Evolutionary conservation across 2,329 filamentous ascomycete species (phyloP).

Genomic region (Scedosporium boydii): DNA sequence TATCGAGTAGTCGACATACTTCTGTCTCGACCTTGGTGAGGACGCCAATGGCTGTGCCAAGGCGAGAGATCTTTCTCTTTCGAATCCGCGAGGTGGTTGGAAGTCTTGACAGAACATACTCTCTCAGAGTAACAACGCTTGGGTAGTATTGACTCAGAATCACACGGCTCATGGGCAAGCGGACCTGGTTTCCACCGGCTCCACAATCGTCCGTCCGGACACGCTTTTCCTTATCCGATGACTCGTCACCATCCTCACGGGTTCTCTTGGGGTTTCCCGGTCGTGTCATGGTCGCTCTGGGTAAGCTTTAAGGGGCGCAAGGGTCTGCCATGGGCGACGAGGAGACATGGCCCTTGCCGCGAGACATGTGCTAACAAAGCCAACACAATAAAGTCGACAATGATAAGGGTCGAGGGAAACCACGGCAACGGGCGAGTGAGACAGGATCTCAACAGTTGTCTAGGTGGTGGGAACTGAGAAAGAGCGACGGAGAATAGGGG

Average conservation of each 20-base stretch:
- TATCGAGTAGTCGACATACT: slow-evolving; percentile 9
- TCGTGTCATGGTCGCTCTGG: neutral
- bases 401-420: too few species aligned
- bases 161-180: slow-evolving; percentile 36
- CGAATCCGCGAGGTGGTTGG: slow-evolving; percentile 56
- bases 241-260: neutral
- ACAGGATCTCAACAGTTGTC: too few species aligned
- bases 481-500: too few species aligned
- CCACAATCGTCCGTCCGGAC: too few species aligned
- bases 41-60: slow-evolving; percentile 30
- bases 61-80: slow-evolving; percentile 42
- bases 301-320: neutral
- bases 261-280: neutral
- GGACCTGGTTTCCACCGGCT: too few species aligned
- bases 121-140: slow-evolving; percentile 55
- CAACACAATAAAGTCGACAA: too few species aligned
- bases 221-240: neutral
- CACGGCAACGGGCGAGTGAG: too few species aligned
- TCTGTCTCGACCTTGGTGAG: slow-evolving; percentile 10
- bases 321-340: too few species aligned
- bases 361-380: too few species aligned
- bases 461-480: too few species aligned
- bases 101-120: slow-evolving; percentile 58
- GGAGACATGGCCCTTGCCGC: too few species aligned
- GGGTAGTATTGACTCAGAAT: slow-evolving; percentile 62